Conservation (phyloP, 2,329 filamentous ascomycete species). For the Metarhizium robertsii region DNA sequence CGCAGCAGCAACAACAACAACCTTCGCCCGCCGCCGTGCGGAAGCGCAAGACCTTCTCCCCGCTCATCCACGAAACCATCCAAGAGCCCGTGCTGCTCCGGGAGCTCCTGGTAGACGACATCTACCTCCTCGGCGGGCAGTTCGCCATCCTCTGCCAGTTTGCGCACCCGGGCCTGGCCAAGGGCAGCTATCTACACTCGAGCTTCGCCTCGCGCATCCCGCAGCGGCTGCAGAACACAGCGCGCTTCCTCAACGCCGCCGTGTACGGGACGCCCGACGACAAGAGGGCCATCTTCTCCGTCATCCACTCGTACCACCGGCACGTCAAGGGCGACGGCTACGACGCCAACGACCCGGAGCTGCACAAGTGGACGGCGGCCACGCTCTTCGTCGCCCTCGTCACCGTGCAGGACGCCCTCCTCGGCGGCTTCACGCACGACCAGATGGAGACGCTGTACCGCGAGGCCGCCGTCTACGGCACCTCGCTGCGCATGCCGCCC, state of each 20-base stretch:
- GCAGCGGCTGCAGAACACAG: constrained; percentile 26
- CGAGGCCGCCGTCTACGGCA: constrained; percentile 19
- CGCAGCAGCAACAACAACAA: neutral
- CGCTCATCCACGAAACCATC: constrained; percentile 12
- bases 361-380: constrained; percentile 31
- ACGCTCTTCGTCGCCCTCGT: constrained; percentile 27
- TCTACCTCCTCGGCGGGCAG: constrained; percentile 13
- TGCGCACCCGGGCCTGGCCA: constrained; percentile 27
- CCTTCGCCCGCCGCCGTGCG: neutral
- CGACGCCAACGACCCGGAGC: constrained; percentile 24
- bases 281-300: constrained; percentile 23
- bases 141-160: constrained; percentile 29
- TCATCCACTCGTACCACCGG: constrained; percentile 25
- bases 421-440: constrained; percentile 19
- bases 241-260: constrained; percentile 30
- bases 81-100: constrained; percentile 11
- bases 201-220: constrained; percentile 26
- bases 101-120: constrained; percentile 10
- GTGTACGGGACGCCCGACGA: constrained; percentile 23
- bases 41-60: constrained; percentile 1
- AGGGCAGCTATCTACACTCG: constrained; percentile 26
- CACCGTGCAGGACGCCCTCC: constrained; percentile 25
- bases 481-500: constrained; percentile 19
- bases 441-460: constrained; percentile 17
- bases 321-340: constrained; percentile 23